Evolutionary conservation across 2,329 filamentous ascomycete species (phyloP), one percentile per base, ranked within the genome.

Genomic region (Colletotrichum falcatum): DNA sequence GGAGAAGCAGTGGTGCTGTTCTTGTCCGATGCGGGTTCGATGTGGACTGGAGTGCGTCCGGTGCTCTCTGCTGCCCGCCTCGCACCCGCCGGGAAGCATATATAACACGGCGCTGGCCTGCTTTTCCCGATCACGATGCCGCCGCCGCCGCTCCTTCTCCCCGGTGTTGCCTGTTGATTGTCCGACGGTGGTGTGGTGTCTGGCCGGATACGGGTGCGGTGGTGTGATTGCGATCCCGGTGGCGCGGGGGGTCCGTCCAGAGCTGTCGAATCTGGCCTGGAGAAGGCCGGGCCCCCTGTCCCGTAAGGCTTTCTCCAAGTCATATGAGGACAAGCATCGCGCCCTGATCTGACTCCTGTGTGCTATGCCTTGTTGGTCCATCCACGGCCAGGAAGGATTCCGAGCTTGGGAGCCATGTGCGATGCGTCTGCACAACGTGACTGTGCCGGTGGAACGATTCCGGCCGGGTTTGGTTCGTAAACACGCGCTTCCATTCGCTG

Each of bases 221-320:
- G 67, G 67, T 70, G 67, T 66, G 67, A 70, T 70, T 66, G 44
- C 56, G 20, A 26, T 70, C 56, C 67, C 67, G 51, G 46, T 66
- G 56, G 67, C 58, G 63, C 56, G 63, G 18, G 44, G 16, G 33
- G 59, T 26, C 14, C 30, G n/a, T n/a, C 12, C 48, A 23, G 11
- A 61, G 35, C 63, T 66, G 55, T 61, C 56, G 37, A 46, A 53
- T 51, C 23, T 26, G 23, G 44, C 26, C 49, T 44, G 35, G 33
- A 37, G 51, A 35, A 49, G 28, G 49, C 59, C 59, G 44, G 2
- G 35, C 37, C 35, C 64, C 65, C 26, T 68, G 60, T 68, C n/a
- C 44, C 35, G 61, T 37, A 49, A 64, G 65, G 65, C 51, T 64
- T 64, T 51, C 60, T 53, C 64, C 35, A 16, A 12, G 37, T 51